These are phyloP conservation scores for Jaenimonas drosophilae DNA, from an alignment of 208 protist genomes.

Conservation along the genomic window DNA sequence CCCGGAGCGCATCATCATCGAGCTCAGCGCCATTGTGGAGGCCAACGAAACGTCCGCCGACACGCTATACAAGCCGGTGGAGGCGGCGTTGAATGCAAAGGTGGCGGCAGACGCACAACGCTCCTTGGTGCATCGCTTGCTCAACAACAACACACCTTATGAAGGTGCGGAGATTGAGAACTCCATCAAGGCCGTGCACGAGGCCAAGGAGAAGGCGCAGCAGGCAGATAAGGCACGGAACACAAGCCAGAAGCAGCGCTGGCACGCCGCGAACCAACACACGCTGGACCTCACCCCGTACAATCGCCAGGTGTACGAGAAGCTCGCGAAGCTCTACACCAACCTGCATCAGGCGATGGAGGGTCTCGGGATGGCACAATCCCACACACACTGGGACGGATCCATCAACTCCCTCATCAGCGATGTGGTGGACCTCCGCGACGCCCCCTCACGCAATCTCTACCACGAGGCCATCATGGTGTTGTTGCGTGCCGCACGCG, in stretches of 20 bases:
- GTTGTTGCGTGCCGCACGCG: conserved; percentile 55
- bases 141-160: conserved; percentile 15
- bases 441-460: conserved; percentile 26
- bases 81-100: conserved; percentile 26
- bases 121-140: conserved; percentile 23
- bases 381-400: conserved; percentile 35
- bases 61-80: conserved; percentile 9
- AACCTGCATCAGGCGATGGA: conserved; percentile 30
- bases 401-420: conserved; percentile 25
- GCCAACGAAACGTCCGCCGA: conserved; percentile 6
- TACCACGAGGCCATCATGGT: conserved; percentile 40
- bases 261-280: conserved; percentile 23
- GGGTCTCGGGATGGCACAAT: conserved; percentile 8
- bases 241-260: conserved; percentile 20
- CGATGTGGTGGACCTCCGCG: conserved; percentile 39
- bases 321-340: conserved; percentile 24
- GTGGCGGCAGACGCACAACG: conserved; percentile 25
- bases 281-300: conserved; percentile 53
- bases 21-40: conserved; percentile 40
- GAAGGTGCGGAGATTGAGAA: conserved; percentile 10
- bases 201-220: conserved; percentile 4
- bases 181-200: conserved; percentile 11
- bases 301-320: conserved; percentile 48
- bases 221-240: too few species aligned
- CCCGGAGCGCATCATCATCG: conserved; percentile 41